These are phyloP conservation scores for Rhizopogon vinicolor DNA, from an alignment of 768 basidiomycete genomes.

Conservation along the genomic window DNA sequence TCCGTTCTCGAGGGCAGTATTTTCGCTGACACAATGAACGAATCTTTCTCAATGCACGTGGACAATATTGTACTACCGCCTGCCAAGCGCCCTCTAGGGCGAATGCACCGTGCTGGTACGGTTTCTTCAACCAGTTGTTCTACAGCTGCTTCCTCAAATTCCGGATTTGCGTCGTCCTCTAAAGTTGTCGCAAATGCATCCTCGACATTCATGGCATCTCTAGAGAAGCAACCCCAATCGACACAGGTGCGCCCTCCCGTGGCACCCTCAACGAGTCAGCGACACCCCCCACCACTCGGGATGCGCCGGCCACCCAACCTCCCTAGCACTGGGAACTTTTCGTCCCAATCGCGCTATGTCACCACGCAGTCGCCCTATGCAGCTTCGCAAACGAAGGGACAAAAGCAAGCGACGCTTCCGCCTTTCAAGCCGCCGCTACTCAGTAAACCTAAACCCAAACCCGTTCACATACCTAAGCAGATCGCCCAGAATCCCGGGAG, in stretches of 20 bases:
- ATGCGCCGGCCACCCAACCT: constrained; percentile 18
- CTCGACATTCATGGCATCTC: background rate
- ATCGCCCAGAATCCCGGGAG: background rate
- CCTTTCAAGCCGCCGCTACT: constrained; percentile 26
- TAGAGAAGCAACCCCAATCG: background rate
- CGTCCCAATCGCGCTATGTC: constrained; percentile 16
- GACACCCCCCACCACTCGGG: constrained; percentile 20
- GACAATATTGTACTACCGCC: background rate
- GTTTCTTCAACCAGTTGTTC: background rate
- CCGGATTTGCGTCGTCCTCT: background rate
- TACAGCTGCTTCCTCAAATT: background rate
- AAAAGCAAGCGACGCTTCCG: constrained; percentile 14
- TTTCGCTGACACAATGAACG: background rate
- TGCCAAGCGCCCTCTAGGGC: background rate
- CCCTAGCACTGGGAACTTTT: background rate
- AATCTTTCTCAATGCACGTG: background rate
- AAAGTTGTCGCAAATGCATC: background rate
- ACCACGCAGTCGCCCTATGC: background rate
- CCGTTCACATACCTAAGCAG: background rate
- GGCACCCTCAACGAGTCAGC: background rate
- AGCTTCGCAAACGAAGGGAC: constrained; percentile 9
- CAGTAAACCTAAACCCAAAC: background rate
- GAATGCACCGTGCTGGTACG: background rate
- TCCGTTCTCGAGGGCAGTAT: background rate
- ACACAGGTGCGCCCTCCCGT: background rate